Percentiles rank a stretch among this genome's conserved stretches.
Conservation (phyloP, 345 rosid species). For the Euphorbia tirucalli region DNA sequence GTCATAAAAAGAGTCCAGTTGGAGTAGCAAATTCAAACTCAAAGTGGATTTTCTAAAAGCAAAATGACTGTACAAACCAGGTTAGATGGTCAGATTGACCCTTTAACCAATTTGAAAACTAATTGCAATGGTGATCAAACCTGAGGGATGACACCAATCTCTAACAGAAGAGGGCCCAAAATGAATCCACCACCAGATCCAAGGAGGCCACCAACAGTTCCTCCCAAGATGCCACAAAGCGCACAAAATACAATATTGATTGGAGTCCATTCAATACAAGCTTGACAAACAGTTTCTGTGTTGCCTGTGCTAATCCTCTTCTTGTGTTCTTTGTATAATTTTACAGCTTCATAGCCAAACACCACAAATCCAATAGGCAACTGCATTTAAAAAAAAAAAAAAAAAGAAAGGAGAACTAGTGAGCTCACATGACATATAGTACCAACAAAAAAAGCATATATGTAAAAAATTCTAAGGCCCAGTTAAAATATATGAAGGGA, state of each 20-base stretch:
- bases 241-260: constrained; percentile 51
- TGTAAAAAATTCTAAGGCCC: too few species aligned
- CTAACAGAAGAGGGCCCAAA: constrained; percentile 73
- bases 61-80: too few species aligned
- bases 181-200: constrained; percentile 85
- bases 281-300: constrained; percentile 71
- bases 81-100: too few species aligned
- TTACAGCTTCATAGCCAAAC: constrained; percentile 65
- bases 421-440: too few species aligned
- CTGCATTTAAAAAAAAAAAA: constrained; percentile 31
- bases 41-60: too few species aligned
- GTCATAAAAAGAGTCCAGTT: too few species aligned
- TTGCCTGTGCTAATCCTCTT: constrained; percentile 56
- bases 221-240: constrained; percentile 65
- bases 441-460: not conserved
- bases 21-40: too few species aligned
- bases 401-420: too few species aligned
- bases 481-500: not conserved
- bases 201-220: constrained; percentile 69
- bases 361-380: constrained; percentile 58
- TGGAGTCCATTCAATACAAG: constrained; percentile 85
- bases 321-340: constrained; percentile 61
- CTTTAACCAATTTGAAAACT: too few species aligned
- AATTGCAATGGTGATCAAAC: constrained; percentile 83
- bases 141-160: constrained; percentile 76